A percentile compares a stretch with the other conserved stretches of the same genome.
Evolutionary conservation across 2,329 filamentous ascomycete genomes (phyloP).

Genomic region (Pseudogymnoascus sp.): DNA sequence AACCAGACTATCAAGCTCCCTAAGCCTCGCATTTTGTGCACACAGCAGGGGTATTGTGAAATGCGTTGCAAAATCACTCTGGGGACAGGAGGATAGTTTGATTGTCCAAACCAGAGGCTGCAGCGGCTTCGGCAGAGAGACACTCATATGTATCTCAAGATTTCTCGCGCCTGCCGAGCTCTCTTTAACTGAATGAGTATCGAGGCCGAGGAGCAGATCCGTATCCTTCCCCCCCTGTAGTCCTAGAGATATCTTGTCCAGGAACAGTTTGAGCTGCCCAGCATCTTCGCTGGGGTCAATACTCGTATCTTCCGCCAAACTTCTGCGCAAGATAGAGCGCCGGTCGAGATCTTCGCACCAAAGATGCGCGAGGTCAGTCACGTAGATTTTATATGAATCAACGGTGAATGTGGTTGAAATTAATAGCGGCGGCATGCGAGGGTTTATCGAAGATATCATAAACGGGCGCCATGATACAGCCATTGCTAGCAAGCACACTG

Average conservation of each 20-base stretch:
- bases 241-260: conserved; percentile 51
- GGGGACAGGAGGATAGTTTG: conserved; percentile 36
- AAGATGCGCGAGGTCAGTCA: conserved; percentile 67
- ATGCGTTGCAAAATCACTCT: conserved; percentile 33
- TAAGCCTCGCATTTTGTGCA: conserved; percentile 35
- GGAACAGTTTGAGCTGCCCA: conserved; percentile 58
- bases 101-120: conserved; percentile 58
- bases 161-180: conserved; percentile 27
- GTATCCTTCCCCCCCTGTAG: conserved; percentile 35
- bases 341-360: conserved; percentile 61
- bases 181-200: conserved; percentile 31
- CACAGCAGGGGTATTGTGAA: conserved; percentile 41
- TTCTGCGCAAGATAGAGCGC: conserved; percentile 54
- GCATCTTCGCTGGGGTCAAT: conserved; percentile 66
- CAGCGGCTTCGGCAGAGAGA: conserved; percentile 54
- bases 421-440: conserved; percentile 49
- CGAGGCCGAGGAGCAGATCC: conserved; percentile 35
- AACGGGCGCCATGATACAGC: conserved; percentile 6
- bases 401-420: conserved; percentile 49
- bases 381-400: conserved; percentile 52
- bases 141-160: conserved; percentile 46
- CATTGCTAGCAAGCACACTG: neutral
- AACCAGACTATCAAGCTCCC: conserved; percentile 37
- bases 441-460: neutral
- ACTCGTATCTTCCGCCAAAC: conserved; percentile 53